Conservation (phyloP, 2,329 filamentous ascomycete genomes). For the Fusarium sp. region DNA sequence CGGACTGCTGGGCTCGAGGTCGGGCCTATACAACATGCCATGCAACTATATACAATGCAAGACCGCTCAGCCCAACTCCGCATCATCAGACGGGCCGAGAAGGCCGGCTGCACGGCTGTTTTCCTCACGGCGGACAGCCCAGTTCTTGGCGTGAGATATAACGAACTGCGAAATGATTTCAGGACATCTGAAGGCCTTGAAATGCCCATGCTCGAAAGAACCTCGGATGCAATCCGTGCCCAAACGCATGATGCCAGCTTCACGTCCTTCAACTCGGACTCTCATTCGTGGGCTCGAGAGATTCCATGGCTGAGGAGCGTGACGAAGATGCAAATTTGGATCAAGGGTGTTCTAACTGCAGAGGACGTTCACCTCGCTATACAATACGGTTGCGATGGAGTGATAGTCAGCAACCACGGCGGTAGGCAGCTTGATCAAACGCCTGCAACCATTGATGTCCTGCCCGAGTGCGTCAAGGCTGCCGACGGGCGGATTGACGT, state of each 20-base stretch:
- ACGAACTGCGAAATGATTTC: constrained; percentile 13
- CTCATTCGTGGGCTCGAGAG: constrained; percentile 63
- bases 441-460: constrained; percentile 60
- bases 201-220: constrained; percentile 10
- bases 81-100: constrained; percentile 18
- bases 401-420: constrained; percentile 64
- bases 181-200: neutral
- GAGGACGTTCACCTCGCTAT: constrained; percentile 59
- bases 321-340: constrained; percentile 66
- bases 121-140: constrained; percentile 22
- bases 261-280: constrained; percentile 43
- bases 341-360: constrained; percentile 61
- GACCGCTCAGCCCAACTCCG: constrained; percentile 7
- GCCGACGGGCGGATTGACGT: neutral
- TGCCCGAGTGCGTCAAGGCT: neutral
- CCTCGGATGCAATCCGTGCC: neutral
- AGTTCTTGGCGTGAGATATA: constrained; percentile 12
- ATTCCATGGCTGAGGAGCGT: constrained; percentile 66
- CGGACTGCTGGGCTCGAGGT: neutral
- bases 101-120: constrained; percentile 1
- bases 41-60: constrained; percentile 22
- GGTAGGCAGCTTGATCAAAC: constrained; percentile 63
- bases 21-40: neutral
- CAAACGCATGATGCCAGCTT: constrained; percentile 11
- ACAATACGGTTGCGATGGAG: constrained; percentile 56